phyloP scores from a whole-genome alignment of 1,284 basidiomycete species.

The Pyrrhoderma lamaoense region DNA sequence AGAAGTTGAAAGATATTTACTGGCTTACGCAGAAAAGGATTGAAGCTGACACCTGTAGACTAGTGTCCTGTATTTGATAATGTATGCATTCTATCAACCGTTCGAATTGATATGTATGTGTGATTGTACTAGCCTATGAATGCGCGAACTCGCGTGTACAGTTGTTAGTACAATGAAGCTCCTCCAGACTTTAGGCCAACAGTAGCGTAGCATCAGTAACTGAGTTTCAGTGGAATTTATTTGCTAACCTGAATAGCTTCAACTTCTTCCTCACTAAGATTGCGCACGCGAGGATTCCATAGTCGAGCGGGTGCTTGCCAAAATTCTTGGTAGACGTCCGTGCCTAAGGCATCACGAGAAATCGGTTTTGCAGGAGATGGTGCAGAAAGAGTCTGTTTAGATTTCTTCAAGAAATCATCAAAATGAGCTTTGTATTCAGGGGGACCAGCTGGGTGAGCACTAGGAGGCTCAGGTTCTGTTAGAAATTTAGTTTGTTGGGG shows the following conservation, averaged over 20 bases:
- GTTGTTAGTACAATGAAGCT: slow-evolving; percentile 43
- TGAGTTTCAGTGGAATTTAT: not conserved
- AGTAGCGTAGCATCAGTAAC: not conserved
- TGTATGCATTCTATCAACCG: not conserved
- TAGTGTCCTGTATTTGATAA: not conserved
- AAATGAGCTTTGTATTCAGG: slow-evolving; percentile 62
- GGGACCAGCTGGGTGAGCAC: slow-evolving; percentile 73
- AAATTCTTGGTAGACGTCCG: slow-evolving; percentile 52
- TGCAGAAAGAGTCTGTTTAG: slow-evolving; percentile 32
- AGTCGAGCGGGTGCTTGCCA: slow-evolving; percentile 73
- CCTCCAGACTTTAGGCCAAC: slow-evolving; percentile 58
- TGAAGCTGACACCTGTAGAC: slow-evolving; percentile 27
- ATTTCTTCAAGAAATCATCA: slow-evolving; percentile 49
- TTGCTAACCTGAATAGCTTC: slow-evolving; percentile 69
- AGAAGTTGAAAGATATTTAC: slow-evolving; percentile 80
- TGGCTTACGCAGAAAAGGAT: slow-evolving; percentile 93
- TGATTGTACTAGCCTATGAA: not conserved
- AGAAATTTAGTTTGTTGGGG: slow-evolving; percentile 1
- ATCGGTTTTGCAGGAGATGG: not conserved
- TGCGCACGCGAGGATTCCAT: slow-evolving; percentile 52
- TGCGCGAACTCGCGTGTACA: not conserved
- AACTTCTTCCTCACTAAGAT: slow-evolving; percentile 64
- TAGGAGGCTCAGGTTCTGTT: slow-evolving; percentile 53
- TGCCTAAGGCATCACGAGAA: slow-evolving; percentile 24
- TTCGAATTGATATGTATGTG: too few relatives aligned